Evolutionary conservation across 495 filamentous ascomycete species (phyloP).

Genomic region (Aspergillus coremiiformis): DNA sequence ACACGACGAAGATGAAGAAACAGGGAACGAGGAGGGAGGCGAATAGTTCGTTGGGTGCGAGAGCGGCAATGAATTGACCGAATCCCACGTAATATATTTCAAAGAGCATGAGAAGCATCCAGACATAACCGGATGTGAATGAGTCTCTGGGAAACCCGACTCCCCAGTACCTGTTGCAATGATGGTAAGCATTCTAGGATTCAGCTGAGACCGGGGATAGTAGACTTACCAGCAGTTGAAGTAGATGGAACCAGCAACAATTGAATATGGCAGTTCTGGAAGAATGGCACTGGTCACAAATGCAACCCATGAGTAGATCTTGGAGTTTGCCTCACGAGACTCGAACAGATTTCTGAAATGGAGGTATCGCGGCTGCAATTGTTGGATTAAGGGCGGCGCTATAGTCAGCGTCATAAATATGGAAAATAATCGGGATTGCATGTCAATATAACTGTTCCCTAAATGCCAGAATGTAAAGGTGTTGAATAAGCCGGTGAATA

Average conservation of each 20-base stretch:
- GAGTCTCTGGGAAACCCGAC: conserved; percentile 47
- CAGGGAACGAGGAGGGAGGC: conserved; percentile 60
- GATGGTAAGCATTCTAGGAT: neutral
- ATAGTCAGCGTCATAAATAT: conserved; percentile 68
- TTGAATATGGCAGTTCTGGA: conserved; percentile 46
- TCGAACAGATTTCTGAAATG: conserved; percentile 42
- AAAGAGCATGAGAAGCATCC: conserved; percentile 57
- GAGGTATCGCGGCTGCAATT: conserved; percentile 44
- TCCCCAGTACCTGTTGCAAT: conserved; percentile 37
- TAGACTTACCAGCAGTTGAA: conserved; percentile 53
- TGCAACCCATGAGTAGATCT: conserved; percentile 48
- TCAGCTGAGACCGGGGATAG: neutral
- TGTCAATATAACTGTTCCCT: conserved; percentile 49
- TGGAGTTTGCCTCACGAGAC: conserved; percentile 43
- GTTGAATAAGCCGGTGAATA: conserved; percentile 59
- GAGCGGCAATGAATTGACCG: conserved; percentile 67
- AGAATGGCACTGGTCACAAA: conserved; percentile 42
- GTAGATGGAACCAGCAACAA: conserved; percentile 45
- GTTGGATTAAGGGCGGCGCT: conserved; percentile 54
- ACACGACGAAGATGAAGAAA: conserved; percentile 56
- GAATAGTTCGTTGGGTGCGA: conserved; percentile 64
- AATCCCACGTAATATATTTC: conserved; percentile 68
- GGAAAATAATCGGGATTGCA: conserved; percentile 60
- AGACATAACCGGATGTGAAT: conserved; percentile 49
- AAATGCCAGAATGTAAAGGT: conserved; percentile 60